Evolutionary conservation across 2,329 filamentous ascomycete genomes (phyloP).

Genomic region (Colletotrichum chrysophilum): DNA sequence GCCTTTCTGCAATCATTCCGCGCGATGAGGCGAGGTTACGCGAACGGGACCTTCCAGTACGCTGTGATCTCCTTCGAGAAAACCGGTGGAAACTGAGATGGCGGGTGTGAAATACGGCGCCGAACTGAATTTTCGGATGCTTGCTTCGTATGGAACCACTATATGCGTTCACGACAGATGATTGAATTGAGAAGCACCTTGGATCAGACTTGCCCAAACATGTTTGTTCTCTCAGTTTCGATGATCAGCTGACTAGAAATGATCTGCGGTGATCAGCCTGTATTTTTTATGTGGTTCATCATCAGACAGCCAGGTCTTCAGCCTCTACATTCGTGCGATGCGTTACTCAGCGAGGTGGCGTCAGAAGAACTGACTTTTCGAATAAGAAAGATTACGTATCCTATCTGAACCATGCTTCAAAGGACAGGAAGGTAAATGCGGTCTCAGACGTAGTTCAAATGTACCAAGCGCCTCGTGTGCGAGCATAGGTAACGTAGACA

Average conservation of each 20-base stretch:
- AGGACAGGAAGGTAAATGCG: no score
- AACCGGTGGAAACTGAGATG: background rate
- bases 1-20: conserved; percentile 66
- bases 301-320: background rate
- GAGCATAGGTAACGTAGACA: no score
- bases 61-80: conserved; percentile 64
- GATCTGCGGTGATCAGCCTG: background rate
- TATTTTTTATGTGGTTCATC: background rate
- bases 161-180: background rate
- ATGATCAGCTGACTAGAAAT: background rate
- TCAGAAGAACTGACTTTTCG: no score
- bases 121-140: background rate
- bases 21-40: conserved; percentile 65
- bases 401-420: no score
- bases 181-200: background rate
- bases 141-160: background rate
- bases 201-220: background rate
- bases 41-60: conserved; percentile 63
- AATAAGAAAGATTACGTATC: no score
- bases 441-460: no score
- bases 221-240: background rate
- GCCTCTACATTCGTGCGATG: background rate
- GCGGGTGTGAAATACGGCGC: background rate
- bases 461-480: no score
- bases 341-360: background rate